phyloP scores from a whole-genome alignment of 2,329 filamentous ascomycete species.

The Talaromyces marneffei region DNA sequence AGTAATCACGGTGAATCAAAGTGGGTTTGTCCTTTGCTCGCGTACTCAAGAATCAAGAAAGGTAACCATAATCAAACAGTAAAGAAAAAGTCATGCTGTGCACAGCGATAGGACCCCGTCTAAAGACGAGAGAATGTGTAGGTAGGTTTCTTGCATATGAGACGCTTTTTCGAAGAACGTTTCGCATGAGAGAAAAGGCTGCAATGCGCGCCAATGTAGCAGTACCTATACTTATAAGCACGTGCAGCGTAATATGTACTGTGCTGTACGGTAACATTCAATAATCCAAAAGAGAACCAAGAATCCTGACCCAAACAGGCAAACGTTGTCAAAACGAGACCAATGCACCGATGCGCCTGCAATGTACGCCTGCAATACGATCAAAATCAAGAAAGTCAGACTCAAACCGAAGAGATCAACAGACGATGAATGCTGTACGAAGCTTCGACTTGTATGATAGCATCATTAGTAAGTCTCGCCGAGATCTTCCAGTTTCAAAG shows the following conservation, averaged over 20 bases:
- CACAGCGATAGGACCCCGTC: slow-evolving; percentile 15
- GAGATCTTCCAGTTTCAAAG: slow-evolving; percentile 48
- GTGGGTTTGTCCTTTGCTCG: slow-evolving; percentile 1
- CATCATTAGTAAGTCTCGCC: slow-evolving; percentile 51
- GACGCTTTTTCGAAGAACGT: not conserved
- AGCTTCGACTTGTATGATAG: not conserved
- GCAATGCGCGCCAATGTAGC: not conserved
- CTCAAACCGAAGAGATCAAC: slow-evolving; percentile 2
- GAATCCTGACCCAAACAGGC: not conserved
- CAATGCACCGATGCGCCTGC: slow-evolving; percentile 13
- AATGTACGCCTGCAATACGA: slow-evolving; percentile 8
- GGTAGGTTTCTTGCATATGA: not conserved
- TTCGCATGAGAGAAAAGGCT: not conserved
- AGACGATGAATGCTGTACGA: slow-evolving; percentile 6
- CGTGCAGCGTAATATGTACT: slow-evolving; percentile 5
- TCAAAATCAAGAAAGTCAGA: not conserved
- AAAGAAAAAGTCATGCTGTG: slow-evolving; percentile 15
- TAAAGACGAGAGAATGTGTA: not conserved
- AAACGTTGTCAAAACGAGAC: not conserved
- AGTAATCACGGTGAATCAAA: slow-evolving; percentile 8
- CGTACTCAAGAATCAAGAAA: not conserved
- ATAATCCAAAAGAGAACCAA: not conserved
- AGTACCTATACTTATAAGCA: not conserved
- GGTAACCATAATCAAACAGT: slow-evolving; percentile 3
- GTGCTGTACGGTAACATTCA: not conserved